Base-by-base conservation (phyloP, 257 asterid species). In the Ophiorrhiza pumila region DNA sequence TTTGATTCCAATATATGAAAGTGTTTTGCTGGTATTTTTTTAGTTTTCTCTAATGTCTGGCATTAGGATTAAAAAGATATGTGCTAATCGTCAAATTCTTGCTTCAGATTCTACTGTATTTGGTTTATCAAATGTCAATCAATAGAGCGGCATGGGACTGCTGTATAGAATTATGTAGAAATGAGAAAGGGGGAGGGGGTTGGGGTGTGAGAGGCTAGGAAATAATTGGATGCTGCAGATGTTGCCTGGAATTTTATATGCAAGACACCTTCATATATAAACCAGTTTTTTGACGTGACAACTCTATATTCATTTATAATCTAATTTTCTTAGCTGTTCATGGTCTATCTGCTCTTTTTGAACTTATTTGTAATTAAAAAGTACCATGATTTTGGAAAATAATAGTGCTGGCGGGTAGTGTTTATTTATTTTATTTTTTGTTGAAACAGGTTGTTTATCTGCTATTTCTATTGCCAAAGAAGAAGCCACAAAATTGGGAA, bases 401-500 rank as follows among this genome's bases (percentile, higher is more conserved):
- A 2, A 37, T 37, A 37, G 3, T 37, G 7, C 7, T 37, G 42
- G 42, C 7, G 3, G 42, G 42, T 18, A 50, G 25, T 50, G 3
- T 50, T 50, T 3, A 49, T 50, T 2, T 50, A 17, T 50, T 50
- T 20, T 35, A 11, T 3, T 15, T 61, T 34, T 59, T 34, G 43
- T 12, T 52, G 46, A 57, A 68, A 74, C 91, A 93, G 98, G 97
- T 13, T 78, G 94, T 72, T 79, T 93, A 65, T 81, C 81, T 74
- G 83, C 91, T 72, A 69, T 73, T 77, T 79, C 91, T 63, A 73
- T 76, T 25, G 96, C 96, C 3, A 78, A 82, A 71, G 96, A 87
- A 76, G 98, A 91, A 81, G 94, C 97, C 8, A 59, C 88, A 17
- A 93, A 91, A 66, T 68, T 88, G 71, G 98, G 98, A 81, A 91